phyloP scores from a whole-genome alignment of 2,329 filamentous ascomycete genomes.

The Emericellopsis atlantica region DNA sequence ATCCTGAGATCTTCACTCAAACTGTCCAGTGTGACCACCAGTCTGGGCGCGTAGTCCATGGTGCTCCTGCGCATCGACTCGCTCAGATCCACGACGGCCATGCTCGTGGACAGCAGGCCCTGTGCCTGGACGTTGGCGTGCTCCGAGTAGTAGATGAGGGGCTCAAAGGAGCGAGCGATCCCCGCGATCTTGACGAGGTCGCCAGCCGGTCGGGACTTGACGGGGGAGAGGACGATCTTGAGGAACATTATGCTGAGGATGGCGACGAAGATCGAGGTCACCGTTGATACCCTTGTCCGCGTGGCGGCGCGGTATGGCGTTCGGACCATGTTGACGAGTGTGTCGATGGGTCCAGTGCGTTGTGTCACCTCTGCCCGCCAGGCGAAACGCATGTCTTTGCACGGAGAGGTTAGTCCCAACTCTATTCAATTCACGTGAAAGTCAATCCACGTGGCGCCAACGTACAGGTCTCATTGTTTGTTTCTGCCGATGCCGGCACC shows the following conservation, averaged over 20 bases:
- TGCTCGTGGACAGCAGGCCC: slow-evolving; percentile 79
- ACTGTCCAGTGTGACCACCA: slow-evolving; percentile 74
- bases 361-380: slow-evolving; percentile 82
- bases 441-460: slow-evolving; percentile 1
- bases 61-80: slow-evolving; percentile 83
- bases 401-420: no score
- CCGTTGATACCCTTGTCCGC: slow-evolving; percentile 55
- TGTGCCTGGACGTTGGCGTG: slow-evolving; percentile 76
- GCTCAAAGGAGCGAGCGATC: slow-evolving; percentile 84
- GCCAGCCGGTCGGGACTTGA: slow-evolving; percentile 26
- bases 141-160: slow-evolving; percentile 88
- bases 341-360: slow-evolving; percentile 71
- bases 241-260: slow-evolving; percentile 54
- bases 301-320: slow-evolving; percentile 48
- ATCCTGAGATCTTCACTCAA: slow-evolving; percentile 77
- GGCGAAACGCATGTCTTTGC: slow-evolving; percentile 48
- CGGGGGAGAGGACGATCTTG: slow-evolving; percentile 57
- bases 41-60: slow-evolving; percentile 79
- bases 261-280: slow-evolving; percentile 47
- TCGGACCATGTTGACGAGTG: slow-evolving; percentile 51
- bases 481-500: slow-evolving; percentile 11
- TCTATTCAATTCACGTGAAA: no score
- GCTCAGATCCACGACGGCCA: slow-evolving; percentile 88
- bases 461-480: slow-evolving; percentile 36
- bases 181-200: slow-evolving; percentile 86